phyloP scores from a whole-genome alignment of 768 basidiomycete genomes.

The Leccinum uliginosum region DNA sequence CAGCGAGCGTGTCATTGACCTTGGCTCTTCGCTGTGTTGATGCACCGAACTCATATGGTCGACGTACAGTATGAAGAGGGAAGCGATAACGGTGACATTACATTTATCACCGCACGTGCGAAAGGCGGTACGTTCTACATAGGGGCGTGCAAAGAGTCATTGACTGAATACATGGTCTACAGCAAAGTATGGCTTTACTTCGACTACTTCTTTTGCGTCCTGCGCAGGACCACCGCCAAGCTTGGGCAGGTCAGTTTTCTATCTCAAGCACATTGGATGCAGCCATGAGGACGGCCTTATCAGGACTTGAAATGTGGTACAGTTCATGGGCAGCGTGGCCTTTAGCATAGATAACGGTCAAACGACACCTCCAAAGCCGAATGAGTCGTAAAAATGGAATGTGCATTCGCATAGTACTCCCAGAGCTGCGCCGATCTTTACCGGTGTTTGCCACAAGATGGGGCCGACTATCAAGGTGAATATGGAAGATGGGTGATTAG shows the following conservation, averaged over 20 bases:
- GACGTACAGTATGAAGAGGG: not conserved
- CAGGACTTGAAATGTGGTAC: constrained; percentile 50
- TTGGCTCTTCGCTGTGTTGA: constrained; percentile 11
- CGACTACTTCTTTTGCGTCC: not conserved
- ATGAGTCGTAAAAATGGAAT: constrained; percentile 3
- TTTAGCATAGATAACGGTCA: constrained; percentile 28
- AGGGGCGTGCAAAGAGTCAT: not conserved
- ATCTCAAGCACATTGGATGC: constrained; percentile 54
- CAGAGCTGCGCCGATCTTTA: constrained; percentile 74
- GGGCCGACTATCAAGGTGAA: constrained; percentile 87
- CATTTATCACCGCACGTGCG: constrained; percentile 5
- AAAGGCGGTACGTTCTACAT: not conserved
- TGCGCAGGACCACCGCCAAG: not conserved
- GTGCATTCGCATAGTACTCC: constrained; percentile 47
- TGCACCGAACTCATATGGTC: constrained; percentile 16
- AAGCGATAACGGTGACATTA: not conserved
- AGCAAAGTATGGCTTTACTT: no score
- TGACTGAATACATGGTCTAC: not conserved
- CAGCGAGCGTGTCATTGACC: constrained; percentile 5
- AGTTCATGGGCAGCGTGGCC: constrained; percentile 3
- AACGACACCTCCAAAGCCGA: constrained; percentile 70
- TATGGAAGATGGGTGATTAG: constrained; percentile 36
- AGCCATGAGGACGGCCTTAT: constrained; percentile 69
- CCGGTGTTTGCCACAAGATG: constrained; percentile 64
- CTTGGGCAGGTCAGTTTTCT: constrained; percentile 32